Conservation (phyloP, 176 grass and related monocot genomes). For the Hyparrhenia diplandra region DNA sequence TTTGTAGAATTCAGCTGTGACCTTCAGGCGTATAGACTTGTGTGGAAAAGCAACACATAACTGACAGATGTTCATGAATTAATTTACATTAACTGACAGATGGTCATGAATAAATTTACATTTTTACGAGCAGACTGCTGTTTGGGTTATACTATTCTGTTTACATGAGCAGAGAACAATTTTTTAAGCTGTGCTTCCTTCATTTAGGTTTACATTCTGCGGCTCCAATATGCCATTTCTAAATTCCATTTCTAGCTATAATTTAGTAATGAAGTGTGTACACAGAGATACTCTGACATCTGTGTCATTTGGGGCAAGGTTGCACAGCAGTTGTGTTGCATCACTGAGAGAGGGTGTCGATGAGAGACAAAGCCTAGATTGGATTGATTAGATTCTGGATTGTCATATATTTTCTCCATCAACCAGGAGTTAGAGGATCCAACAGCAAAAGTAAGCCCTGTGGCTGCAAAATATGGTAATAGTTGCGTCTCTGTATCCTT, state of each 20-base stretch:
- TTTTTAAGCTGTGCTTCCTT: conserved; percentile 18
- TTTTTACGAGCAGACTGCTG: background rate
- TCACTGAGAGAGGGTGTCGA: conserved; percentile 28
- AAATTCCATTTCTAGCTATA: conserved; percentile 2
- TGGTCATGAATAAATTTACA: conserved; percentile 9
- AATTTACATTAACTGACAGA: background rate
- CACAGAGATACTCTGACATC: conserved; percentile 43
- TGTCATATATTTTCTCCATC: conserved; percentile 88
- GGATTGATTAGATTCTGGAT: conserved; percentile 87
- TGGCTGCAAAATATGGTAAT: conserved; percentile 80
- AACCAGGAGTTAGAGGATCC: conserved; percentile 79
- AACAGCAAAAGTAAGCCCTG: conserved; percentile 58
- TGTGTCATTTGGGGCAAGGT: conserved; percentile 49
- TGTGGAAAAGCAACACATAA: conserved; percentile 9
- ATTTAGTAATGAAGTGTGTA: conserved; percentile 18
- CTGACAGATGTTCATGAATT: background rate
- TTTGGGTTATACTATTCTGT: conserved; percentile 32
- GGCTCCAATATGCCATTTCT: background rate
- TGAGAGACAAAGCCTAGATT: conserved; percentile 62
- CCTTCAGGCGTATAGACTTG: conserved; percentile 18
- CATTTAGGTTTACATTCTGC: conserved; percentile 33
- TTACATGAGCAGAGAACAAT: conserved; percentile 28
- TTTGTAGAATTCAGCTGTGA: background rate
- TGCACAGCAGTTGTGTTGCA: conserved; percentile 36
- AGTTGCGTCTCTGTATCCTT: conserved; percentile 9